These are phyloP conservation scores for Tetrahymena elliotti DNA, from an alignment of 73 alveolate species.

Conservation along the genomic window DNA sequence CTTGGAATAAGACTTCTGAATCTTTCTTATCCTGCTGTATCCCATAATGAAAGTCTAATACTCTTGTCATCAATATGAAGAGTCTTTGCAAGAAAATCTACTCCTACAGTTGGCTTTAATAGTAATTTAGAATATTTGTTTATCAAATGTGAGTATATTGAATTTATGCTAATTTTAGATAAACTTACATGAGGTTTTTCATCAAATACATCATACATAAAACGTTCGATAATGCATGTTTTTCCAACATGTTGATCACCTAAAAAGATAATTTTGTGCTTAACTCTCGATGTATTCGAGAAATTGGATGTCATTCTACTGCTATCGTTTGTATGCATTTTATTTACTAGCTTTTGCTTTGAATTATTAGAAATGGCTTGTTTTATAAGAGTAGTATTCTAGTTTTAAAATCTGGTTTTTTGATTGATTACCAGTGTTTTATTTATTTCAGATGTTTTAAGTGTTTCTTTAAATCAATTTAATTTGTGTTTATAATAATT, in stretches of 20 bases:
- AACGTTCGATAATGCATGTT: neutral
- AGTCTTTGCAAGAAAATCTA: conserved; percentile 47
- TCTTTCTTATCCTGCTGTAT: conserved; percentile 52
- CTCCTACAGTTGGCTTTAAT: conserved; percentile 28
- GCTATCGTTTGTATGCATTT: neutral
- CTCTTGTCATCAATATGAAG: conserved; percentile 48
- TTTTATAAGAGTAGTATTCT: neutral
- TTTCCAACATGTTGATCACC: conserved; percentile 6
- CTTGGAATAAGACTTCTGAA: conserved; percentile 46
- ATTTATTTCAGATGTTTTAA: neutral
- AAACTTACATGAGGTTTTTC: neutral
- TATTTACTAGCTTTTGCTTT: neutral
- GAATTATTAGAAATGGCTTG: neutral
- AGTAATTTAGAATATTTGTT: neutral
- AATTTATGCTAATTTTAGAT: neutral
- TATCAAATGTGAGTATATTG: neutral
- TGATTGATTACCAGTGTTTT: neutral
- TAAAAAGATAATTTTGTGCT: conserved; percentile 8
- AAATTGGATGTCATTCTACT: neutral
- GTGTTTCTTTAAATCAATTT: neutral
- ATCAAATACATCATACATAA: conserved; percentile 6
- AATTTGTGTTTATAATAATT: neutral
- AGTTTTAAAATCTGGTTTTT: neutral
- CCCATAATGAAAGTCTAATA: conserved; percentile 44
- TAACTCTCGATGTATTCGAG: conserved; percentile 4